phyloP scores from a whole-genome alignment of 2,329 filamentous ascomycete species.

The Fusarium sp. region DNA sequence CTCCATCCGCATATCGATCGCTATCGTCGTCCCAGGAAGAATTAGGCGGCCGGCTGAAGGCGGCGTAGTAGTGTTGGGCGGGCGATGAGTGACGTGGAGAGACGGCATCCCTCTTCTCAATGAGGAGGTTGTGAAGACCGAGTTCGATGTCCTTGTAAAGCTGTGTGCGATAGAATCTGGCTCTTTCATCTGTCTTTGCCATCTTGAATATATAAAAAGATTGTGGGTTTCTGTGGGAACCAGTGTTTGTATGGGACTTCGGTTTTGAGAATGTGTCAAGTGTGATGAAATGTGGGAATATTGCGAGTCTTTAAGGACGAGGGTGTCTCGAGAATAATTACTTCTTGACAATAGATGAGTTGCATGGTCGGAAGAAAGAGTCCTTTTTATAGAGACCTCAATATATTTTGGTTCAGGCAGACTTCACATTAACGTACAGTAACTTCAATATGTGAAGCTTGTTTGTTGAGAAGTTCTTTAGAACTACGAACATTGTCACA shows the following conservation, averaged over 20 bases:
- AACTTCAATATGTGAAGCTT: not conserved
- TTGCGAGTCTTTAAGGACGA: not conserved
- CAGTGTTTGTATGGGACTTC: not conserved
- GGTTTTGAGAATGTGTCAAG: not conserved
- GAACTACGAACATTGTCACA: not conserved
- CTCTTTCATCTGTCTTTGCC: not conserved
- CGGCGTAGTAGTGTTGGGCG: not conserved
- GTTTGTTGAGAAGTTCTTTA: not conserved
- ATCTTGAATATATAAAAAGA: not conserved
- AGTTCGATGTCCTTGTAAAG: slow-evolving; percentile 12
- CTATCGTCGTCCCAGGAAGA: not conserved
- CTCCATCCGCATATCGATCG: not conserved
- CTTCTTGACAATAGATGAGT: too few relatives aligned
- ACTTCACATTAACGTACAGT: not conserved
- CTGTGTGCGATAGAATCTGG: not conserved
- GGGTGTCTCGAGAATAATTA: not conserved
- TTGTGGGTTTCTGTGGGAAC: not conserved
- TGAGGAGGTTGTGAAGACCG: slow-evolving; percentile 10
- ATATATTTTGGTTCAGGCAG: not conserved
- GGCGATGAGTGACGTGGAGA: not conserved
- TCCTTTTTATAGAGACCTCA: not conserved
- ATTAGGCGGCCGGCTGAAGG: not conserved
- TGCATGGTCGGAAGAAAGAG: rapidly evolving
- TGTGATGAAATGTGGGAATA: not conserved
- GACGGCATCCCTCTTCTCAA: not conserved